Evolutionary conservation across 306 rosid species (phyloP), one percentile per base, ranked within the genome.

Genomic region (Alnus glutinosa): DNA sequence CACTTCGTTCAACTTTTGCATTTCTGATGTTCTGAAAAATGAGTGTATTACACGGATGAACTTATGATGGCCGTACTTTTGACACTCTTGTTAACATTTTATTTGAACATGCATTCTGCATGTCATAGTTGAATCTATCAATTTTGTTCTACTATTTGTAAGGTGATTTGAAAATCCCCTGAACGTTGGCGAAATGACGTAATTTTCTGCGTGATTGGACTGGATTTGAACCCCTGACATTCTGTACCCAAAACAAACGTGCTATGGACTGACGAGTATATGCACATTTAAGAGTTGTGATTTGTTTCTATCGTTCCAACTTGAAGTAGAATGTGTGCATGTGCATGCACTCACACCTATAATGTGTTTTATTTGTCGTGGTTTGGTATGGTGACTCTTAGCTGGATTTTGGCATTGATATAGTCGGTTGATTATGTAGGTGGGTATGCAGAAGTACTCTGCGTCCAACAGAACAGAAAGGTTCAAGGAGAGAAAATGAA

Each of bases 391-490:
- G 44, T 83, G 77, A 80, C 63, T 48, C 23, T 48, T n/a, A 73
- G 59, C 64, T 10, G 77, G 58, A 48, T 50, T 23, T 55, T 73
- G 42, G 39, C 7, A 77, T 71, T 63, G 46, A 82, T 55, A 3
- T 32, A 44, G 23, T 49, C 49, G n/a, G n/a, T 30, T 71, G 70
- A 59, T 23, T 70, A 28, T 83, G 72, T 57, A 91, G 97, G 93
- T 55, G 96, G 92, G 70, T 95, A 90, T 80, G 97, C 89, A 1
- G 98, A 93, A 75, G 85, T 84, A 63, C 97, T 95, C 7, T 19
- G 86, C 48, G 88, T 91, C 84, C 98, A 91, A 86, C 87, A 87
- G 82, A 89, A 90, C 71, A 86, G 99, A 76, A 88, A 89, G 87
- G 83, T 39, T 73, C 90, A 95, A 89, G 99, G 92, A 79, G 88